phyloP scores from a whole-genome alignment of 177 flowering plant species.

The Tripterygium wilfordii region DNA sequence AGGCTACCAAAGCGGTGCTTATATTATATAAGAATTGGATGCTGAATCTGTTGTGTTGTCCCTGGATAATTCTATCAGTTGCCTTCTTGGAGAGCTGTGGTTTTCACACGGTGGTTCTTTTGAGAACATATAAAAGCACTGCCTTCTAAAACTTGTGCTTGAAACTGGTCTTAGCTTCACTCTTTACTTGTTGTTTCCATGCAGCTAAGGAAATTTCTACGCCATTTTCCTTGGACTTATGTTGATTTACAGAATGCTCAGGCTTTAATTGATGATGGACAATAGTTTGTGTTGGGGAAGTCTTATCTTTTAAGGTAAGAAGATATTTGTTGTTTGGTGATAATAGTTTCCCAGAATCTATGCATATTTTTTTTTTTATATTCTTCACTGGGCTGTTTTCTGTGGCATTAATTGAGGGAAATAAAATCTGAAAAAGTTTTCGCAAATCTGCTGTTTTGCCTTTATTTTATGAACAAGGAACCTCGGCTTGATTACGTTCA shows the following conservation, averaged over 20 bases:
- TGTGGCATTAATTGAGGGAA: no score
- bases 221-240: slow-evolving; percentile 93
- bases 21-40: slow-evolving; percentile 15
- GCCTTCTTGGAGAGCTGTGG: slow-evolving; percentile 62
- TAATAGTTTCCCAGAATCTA: no score
- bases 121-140: neutral
- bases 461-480: no score
- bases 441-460: no score
- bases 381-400: no score
- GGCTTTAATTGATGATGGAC: slow-evolving; percentile 71
- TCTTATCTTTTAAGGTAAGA: slow-evolving; percentile 70
- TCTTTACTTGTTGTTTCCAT: slow-evolving; percentile 17
- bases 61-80: slow-evolving; percentile 59
- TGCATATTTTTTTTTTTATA: no score
- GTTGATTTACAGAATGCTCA: slow-evolving; percentile 75
- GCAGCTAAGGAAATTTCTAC: slow-evolving; percentile 75
- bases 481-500: no score
- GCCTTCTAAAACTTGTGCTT: neutral
- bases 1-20: slow-evolving; percentile 3
- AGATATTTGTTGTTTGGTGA: neutral
- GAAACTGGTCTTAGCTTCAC: slow-evolving; percentile 7
- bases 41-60: slow-evolving; percentile 20
- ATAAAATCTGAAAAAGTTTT: no score
- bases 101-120: slow-evolving; percentile 65
- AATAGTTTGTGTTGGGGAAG: slow-evolving; percentile 71